These are phyloP conservation scores for Erigeron philadelphicus DNA, from an alignment of 140 eudicot genomes.

Conservation along the genomic window DNA sequence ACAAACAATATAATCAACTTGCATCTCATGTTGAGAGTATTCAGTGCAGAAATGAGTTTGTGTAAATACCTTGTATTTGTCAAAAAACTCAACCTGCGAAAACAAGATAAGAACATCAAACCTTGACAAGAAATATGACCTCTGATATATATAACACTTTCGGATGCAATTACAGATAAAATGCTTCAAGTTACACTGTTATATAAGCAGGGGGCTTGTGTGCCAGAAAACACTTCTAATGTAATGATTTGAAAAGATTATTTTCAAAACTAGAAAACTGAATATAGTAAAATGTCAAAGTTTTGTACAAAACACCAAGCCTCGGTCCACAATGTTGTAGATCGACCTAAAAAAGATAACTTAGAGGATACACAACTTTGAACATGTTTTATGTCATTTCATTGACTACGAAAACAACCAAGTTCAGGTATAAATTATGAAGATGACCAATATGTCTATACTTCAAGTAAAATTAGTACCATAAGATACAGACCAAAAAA, in stretches of 20 bases:
- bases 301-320: not conserved
- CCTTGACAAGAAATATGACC: conserved; percentile 17
- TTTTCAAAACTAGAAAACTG: not conserved
- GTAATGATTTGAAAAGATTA: not conserved
- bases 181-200: conserved; percentile 4
- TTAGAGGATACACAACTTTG: not conserved
- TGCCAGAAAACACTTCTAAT: not conserved
- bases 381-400: not conserved
- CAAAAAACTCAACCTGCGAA: conserved; percentile 91
- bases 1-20: conserved; percentile 11
- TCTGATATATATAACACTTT: not conserved
- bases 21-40: not conserved
- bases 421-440: not conserved
- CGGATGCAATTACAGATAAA: not conserved
- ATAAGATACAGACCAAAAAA: conserved; percentile 7
- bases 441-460: not conserved
- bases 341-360: not conserved
- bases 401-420: not conserved
- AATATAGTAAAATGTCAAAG: not conserved
- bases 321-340: not conserved
- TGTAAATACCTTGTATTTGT: conserved; percentile 62
- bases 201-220: conserved; percentile 17
- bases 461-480: conserved; percentile 1
- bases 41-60: conserved; percentile 12
- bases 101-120: conserved; percentile 27